A percentile compares a stretch with the other conserved stretches of the same genome.
These are phyloP conservation scores for Trichoderma sp. DNA, from an alignment of 2,329 filamentous ascomycete genomes.

Conservation along the genomic window DNA sequence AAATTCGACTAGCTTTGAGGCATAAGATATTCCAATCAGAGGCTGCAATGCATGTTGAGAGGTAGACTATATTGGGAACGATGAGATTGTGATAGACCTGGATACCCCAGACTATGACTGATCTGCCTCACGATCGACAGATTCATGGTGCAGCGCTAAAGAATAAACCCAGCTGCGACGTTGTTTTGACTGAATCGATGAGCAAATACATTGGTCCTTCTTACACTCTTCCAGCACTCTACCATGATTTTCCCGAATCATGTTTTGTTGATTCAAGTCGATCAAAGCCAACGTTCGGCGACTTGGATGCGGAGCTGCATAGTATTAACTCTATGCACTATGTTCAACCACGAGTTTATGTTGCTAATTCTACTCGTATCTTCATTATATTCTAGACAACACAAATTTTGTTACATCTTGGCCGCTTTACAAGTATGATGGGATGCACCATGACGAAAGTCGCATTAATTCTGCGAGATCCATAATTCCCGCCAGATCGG, in stretches of 20 bases:
- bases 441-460: not conserved
- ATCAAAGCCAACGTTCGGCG: not conserved
- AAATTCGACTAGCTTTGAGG: not conserved
- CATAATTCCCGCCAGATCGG: not conserved
- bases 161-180: not conserved
- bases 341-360: not conserved
- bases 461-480: not conserved
- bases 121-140: slow-evolving; percentile 8
- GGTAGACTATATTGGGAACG: not conserved
- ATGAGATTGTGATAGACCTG: not conserved
- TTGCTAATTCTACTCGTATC: not conserved
- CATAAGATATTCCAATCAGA: not conserved
- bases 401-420: accelerated
- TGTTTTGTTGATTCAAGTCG: not conserved
- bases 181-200: not conserved
- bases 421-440: too few species aligned
- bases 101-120: slow-evolving; percentile 5
- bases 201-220: not conserved
- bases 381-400: not conserved
- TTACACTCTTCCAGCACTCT: not conserved
- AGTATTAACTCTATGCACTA: not conserved
- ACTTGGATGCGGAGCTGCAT: not conserved
- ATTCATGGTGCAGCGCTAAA: not conserved
- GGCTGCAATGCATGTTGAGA: not conserved
- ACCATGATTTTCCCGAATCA: not conserved